A percentile compares a stretch with the other conserved stretches of the same genome.
phyloP scores from a whole-genome alignment of 1,284 basidiomycete species.

The Crucibulum parvulum region DNA sequence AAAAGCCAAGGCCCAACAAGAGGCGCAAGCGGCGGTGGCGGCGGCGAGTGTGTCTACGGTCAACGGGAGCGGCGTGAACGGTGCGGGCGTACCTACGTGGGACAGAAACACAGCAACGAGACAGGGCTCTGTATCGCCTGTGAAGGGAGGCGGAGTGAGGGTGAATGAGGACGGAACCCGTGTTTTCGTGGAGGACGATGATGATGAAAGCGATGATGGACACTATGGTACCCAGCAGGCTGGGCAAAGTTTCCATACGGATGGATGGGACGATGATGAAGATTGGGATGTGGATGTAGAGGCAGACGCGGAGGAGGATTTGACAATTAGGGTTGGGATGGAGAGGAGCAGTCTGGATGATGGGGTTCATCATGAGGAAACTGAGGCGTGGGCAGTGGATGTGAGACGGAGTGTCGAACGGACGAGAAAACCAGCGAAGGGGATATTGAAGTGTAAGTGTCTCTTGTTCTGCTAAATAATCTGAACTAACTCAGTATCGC shows the following conservation, averaged over 20 bases:
- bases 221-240: slow-evolving; percentile 43
- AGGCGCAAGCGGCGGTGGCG: slow-evolving; percentile 46
- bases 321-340: slow-evolving; percentile 70
- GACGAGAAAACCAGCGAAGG: slow-evolving; percentile 73
- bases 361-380: slow-evolving; percentile 58
- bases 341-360: slow-evolving; percentile 51
- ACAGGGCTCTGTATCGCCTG: slow-evolving; percentile 48
- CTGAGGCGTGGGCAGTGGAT: slow-evolving; percentile 78
- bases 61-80: slow-evolving; percentile 25
- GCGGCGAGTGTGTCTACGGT: slow-evolving; percentile 35
- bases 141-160: slow-evolving; percentile 44
- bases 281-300: slow-evolving; percentile 62
- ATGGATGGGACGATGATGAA: slow-evolving; percentile 78
- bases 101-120: slow-evolving; percentile 80
- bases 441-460: slow-evolving; percentile 89
- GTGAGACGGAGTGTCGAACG: slow-evolving; percentile 71
- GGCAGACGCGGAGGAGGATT: slow-evolving; percentile 75
- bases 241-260: slow-evolving; percentile 48
- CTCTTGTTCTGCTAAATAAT: slow-evolving; percentile 9
- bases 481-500: slow-evolving; percentile 20
- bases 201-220: slow-evolving; percentile 64
- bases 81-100: slow-evolving; percentile 70
- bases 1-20: slow-evolving; percentile 65
- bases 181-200: slow-evolving; percentile 75
- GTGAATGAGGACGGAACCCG: slow-evolving; percentile 75